phyloP scores from a whole-genome alignment of 805 yeast genomes.

The Groenewaldozyma salmanticensis region DNA sequence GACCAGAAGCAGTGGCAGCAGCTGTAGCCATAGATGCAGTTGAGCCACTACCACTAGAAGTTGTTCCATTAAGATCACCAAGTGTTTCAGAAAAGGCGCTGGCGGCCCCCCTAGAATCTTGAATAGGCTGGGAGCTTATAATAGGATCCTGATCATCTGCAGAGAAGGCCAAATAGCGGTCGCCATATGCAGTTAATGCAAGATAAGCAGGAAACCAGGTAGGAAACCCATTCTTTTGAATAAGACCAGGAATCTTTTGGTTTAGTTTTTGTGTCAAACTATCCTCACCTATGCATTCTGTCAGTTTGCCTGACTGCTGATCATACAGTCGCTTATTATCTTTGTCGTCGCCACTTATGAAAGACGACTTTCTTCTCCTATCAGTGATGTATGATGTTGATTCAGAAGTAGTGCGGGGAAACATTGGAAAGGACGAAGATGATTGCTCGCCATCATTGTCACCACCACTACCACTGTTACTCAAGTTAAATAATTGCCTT shows the following conservation, averaged over 20 bases:
- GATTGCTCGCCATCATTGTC: too few relatives aligned
- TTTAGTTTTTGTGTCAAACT: too few relatives aligned
- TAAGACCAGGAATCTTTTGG: neutral
- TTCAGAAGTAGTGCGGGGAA: neutral
- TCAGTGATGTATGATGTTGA: neutral
- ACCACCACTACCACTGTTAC: too few relatives aligned
- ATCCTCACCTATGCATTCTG: too few relatives aligned
- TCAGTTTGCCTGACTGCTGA: too few relatives aligned
- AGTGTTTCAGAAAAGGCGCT: neutral
- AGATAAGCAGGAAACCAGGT: conserved; percentile 14
- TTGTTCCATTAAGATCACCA: neutral
- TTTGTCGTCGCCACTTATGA: too few relatives aligned
- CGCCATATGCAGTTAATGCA: conserved; percentile 17
- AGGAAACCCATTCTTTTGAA: neutral
- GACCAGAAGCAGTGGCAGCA: too few relatives aligned
- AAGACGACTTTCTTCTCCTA: neutral
- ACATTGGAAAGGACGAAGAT: neutral
- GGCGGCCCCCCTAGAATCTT: neutral
- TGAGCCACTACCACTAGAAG: neutral
- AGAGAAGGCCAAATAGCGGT: conserved; percentile 8
- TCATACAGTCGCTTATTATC: too few relatives aligned
- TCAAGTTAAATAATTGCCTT: too few relatives aligned
- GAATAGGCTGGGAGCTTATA: neutral
- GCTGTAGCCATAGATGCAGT: neutral
- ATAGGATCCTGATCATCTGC: neutral